Evolutionary conservation across 2,329 filamentous ascomycete species (phyloP).

Genomic region (Diaporthe longicolla): DNA sequence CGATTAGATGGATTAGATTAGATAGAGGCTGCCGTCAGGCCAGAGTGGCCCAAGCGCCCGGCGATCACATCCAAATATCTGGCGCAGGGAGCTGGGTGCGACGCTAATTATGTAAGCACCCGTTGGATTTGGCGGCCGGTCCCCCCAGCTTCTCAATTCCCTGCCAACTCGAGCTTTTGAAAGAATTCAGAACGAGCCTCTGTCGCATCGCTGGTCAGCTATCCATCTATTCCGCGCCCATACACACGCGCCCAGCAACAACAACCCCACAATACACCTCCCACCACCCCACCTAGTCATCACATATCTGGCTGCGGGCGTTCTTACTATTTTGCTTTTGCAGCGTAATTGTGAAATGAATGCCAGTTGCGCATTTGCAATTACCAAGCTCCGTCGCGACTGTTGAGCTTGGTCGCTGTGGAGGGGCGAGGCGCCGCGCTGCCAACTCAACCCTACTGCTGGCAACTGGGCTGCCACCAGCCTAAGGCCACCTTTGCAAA

Average conservation of each 20-base stretch:
- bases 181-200: slow-evolving; percentile 51
- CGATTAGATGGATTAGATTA: slow-evolving; percentile 43
- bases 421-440: slow-evolving; percentile 35
- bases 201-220: slow-evolving; percentile 14
- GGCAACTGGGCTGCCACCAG: slow-evolving; percentile 16
- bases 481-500: neutral
- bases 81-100: too few relatives aligned
- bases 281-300: neutral
- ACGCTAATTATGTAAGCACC: slow-evolving; percentile 37
- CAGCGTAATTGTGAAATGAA: slow-evolving; percentile 12
- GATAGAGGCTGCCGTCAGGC: neutral
- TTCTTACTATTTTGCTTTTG: too few relatives aligned
- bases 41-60: neutral
- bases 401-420: slow-evolving; percentile 44
- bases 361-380: slow-evolving; percentile 26
- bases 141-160: slow-evolving; percentile 49
- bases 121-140: slow-evolving; percentile 53
- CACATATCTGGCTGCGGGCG: neutral
- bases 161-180: slow-evolving; percentile 40
- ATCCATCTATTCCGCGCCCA: slow-evolving; percentile 4
- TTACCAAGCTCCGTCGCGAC: slow-evolving; percentile 44
- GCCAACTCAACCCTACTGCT: slow-evolving; percentile 12
- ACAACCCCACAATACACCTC: slow-evolving; percentile 19
- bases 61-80: neutral
- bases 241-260: neutral